Conservation (phyloP, 495 filamentous ascomycete species). For the Trichoderma virens region DNA sequence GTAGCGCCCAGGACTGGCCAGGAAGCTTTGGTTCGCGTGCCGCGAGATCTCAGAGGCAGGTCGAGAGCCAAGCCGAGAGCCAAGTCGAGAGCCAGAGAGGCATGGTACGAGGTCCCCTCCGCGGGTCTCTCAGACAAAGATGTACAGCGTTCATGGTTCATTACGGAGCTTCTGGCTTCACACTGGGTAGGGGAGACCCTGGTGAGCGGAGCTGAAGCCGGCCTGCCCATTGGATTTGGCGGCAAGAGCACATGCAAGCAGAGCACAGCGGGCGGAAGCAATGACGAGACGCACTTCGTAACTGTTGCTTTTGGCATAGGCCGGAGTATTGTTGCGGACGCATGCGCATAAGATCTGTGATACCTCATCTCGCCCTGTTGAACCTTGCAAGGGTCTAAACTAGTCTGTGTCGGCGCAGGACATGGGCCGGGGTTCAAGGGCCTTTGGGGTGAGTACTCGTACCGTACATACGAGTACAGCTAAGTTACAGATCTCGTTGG, state of each 20-base stretch:
- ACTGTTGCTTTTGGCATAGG: neutral
- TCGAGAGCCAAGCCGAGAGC: neutral
- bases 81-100: neutral
- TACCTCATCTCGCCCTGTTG: conserved; percentile 10
- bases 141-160: neutral
- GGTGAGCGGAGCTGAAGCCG: neutral
- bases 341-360: conserved; percentile 11
- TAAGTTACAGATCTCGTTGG: neutral
- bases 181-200: neutral
- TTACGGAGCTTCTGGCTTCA: neutral
- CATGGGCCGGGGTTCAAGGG: conserved; percentile 1
- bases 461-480: too few relatives aligned
- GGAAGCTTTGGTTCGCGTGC: neutral
- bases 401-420: conserved; percentile 4
- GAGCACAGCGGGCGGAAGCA: neutral
- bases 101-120: neutral
- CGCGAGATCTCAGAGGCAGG: neutral
- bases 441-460: neutral
- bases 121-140: neutral
- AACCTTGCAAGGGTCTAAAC: conserved; percentile 2
- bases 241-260: neutral
- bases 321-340: conserved; percentile 7
- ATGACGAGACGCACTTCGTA: neutral
- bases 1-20: neutral
- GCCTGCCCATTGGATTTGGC: neutral